Conservation (phyloP, 164 flowering plant species). For the Annona squamosa region DNA sequence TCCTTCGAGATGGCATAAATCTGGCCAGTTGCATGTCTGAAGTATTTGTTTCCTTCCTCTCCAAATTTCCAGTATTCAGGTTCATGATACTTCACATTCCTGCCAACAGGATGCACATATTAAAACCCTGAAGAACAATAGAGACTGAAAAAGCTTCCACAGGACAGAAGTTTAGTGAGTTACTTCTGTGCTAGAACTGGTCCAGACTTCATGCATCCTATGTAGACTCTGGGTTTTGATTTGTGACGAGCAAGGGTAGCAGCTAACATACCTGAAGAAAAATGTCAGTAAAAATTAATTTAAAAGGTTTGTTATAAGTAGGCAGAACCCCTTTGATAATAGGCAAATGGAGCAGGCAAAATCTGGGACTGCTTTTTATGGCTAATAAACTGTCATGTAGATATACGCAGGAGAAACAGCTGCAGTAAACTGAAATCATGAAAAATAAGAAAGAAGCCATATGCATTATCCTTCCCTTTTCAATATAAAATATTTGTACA, state of each 20-base stretch:
- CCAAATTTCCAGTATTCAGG: conserved; percentile 94
- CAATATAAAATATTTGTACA: too few relatives aligned
- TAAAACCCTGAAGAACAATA: conserved; percentile 6
- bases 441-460: too few relatives aligned
- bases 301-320: too few relatives aligned
- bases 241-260: conserved; percentile 76
- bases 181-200: conserved; percentile 89
- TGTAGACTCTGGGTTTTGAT: conserved; percentile 78
- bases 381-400: too few relatives aligned
- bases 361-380: too few relatives aligned
- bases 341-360: too few relatives aligned
- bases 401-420: too few relatives aligned
- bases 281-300: neutral
- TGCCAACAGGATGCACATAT: conserved; percentile 15
- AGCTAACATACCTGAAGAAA: conserved; percentile 65
- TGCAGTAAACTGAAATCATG: too few relatives aligned
- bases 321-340: too few relatives aligned
- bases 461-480: too few relatives aligned
- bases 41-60: conserved; percentile 84
- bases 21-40: conserved; percentile 90
- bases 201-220: conserved; percentile 98
- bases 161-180: conserved; percentile 4
- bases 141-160: neutral
- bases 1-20: conserved; percentile 87
- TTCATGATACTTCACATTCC: conserved; percentile 82